A percentile compares a stretch with the other conserved stretches of the same genome.
These are phyloP conservation scores for Sporormia fimetaria DNA, from an alignment of 495 filamentous ascomycete genomes.

Conservation along the genomic window DNA sequence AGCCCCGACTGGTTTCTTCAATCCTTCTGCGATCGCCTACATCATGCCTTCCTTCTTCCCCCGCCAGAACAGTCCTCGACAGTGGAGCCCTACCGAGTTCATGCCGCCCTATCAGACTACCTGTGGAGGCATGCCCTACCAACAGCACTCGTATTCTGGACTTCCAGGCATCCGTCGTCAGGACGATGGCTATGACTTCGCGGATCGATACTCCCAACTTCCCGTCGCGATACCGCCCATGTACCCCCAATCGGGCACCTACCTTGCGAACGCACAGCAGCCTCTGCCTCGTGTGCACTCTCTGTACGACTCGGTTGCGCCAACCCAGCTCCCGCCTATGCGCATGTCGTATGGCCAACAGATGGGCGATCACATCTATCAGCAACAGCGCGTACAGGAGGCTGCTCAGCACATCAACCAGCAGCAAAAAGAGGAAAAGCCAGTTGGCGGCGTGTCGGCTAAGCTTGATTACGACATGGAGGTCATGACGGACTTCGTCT, in stretches of 20 bases:
- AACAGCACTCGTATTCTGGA: constrained; percentile 26
- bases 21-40: constrained; percentile 17
- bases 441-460: constrained; percentile 75
- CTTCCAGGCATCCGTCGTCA: constrained; percentile 27
- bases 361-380: constrained; percentile 18
- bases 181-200: constrained; percentile 30
- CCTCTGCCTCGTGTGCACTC: constrained; percentile 23
- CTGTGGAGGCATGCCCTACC: constrained; percentile 31
- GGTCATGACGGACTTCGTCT: constrained; percentile 94
- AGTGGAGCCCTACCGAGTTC: constrained; percentile 33
- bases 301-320: constrained; percentile 30
- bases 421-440: constrained; percentile 33
- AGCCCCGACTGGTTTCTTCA: constrained; percentile 22
- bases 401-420: constrained; percentile 18
- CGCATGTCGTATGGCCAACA: constrained; percentile 22
- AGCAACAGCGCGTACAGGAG: constrained; percentile 26
- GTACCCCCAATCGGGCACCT: constrained; percentile 29
- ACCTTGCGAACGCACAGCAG: constrained; percentile 13
- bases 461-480: constrained; percentile 99
- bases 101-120: constrained; percentile 26
- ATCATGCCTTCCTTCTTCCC: constrained; percentile 31
- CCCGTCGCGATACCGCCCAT: constrained; percentile 26
- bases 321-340: constrained; percentile 32
- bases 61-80: constrained; percentile 19
- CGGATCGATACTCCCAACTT: constrained; percentile 29